phyloP scores from a whole-genome alignment of 306 rosid species.

The Vigna nakashimae region DNA sequence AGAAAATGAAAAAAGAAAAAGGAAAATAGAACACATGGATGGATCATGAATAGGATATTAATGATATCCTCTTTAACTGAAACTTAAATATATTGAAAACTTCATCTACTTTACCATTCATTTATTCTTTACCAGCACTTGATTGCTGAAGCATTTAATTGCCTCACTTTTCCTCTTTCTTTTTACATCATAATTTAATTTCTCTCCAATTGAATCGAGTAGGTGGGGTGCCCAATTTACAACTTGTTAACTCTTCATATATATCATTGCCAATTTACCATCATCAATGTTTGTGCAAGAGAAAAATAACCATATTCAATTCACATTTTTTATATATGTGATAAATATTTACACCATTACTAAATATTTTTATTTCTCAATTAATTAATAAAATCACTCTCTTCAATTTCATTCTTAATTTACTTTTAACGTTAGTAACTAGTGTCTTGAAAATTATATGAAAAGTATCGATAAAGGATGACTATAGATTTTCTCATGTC shows the following conservation, averaged over 20 bases:
- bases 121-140: constrained; percentile 33
- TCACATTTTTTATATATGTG: neutral
- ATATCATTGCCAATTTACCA: constrained; percentile 35
- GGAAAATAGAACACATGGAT: neutral
- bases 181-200: constrained; percentile 34
- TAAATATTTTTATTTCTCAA: neutral
- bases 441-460: too few relatives aligned
- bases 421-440: too few relatives aligned
- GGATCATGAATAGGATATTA: constrained; percentile 7
- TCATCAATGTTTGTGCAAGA: constrained; percentile 38
- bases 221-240: constrained; percentile 30
- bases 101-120: constrained; percentile 36
- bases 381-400: neutral
- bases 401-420: neutral
- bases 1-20: neutral
- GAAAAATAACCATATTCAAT: neutral
- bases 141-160: constrained; percentile 46
- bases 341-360: neutral
- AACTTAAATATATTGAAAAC: constrained; percentile 32
- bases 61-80: constrained; percentile 43
- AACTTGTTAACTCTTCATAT: constrained; percentile 29
- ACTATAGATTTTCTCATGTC: too few relatives aligned
- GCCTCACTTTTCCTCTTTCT: constrained; percentile 5
- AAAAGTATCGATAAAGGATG: too few relatives aligned
- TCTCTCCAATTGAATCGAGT: constrained; percentile 30